phyloP scores from a whole-genome alignment of 208 protist genomes.

The Acanthamoeba polyphaga region DNA sequence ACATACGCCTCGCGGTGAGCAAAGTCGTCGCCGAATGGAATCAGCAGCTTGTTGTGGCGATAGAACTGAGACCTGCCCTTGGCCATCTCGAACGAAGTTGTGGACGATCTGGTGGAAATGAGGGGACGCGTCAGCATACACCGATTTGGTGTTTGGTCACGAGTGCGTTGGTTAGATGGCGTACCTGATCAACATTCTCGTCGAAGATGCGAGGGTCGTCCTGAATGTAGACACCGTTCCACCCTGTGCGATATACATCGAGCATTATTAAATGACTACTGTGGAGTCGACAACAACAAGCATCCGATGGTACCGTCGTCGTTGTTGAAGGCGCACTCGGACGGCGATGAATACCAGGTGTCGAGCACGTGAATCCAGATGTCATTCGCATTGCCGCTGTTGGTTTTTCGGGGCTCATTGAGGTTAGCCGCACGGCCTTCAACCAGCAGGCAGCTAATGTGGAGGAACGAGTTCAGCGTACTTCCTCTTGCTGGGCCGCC shows the following conservation, averaged over 20 bases:
- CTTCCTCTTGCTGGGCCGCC: conserved; percentile 57
- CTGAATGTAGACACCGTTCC: conserved; percentile 77
- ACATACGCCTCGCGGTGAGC: conserved; percentile 78
- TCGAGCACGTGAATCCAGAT: conserved; percentile 80
- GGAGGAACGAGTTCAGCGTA: background rate
- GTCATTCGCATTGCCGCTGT: conserved; percentile 18
- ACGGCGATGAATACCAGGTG: conserved; percentile 32
- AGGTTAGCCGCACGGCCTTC: background rate
- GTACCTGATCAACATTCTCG: background rate
- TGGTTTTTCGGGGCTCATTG: too few relatives aligned
- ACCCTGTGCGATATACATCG: background rate
- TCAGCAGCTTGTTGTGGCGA: conserved; percentile 80
- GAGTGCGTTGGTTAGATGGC: background rate
- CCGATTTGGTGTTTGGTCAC: background rate
- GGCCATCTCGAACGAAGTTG: conserved; percentile 58
- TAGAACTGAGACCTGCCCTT: conserved; percentile 49
- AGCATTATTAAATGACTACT: background rate
- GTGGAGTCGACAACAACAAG: too few relatives aligned
- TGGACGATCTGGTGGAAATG: background rate
- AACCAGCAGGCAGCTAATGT: background rate
- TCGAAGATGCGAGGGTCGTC: conserved; percentile 74
- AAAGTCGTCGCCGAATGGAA: conserved; percentile 85
- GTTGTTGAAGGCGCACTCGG: conserved; percentile 15
- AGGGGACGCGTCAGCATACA: background rate
- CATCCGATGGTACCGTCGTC: too few relatives aligned